Evolutionary conservation across 495 filamentous ascomycete species (phyloP).

Genomic region (Aspergillus saccharolyticus): DNA sequence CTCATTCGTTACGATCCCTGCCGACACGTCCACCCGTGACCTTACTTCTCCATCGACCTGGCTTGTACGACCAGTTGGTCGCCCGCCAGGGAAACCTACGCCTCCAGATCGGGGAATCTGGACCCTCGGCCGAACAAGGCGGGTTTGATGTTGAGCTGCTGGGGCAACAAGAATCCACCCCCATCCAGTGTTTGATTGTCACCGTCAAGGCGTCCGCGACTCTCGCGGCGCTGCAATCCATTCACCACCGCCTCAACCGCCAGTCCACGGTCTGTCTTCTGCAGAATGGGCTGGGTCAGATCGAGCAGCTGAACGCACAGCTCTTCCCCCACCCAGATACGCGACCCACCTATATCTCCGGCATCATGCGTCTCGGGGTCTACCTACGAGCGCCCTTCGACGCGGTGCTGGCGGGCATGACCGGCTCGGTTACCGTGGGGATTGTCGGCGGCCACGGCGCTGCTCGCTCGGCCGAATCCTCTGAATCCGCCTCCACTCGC

Average conservation of each 20-base stretch:
- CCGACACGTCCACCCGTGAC: conserved; percentile 47
- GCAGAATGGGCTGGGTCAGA: conserved; percentile 25
- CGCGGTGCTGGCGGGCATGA: conserved; percentile 19
- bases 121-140: conserved; percentile 2
- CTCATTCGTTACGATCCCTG: conserved; percentile 44
- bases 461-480: neutral
- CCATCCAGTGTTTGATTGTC: conserved; percentile 22
- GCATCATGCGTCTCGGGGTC: conserved; percentile 23
- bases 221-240: conserved; percentile 16
- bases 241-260: conserved; percentile 21
- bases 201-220: conserved; percentile 24
- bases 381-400: conserved; percentile 18
- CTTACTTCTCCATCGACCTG: conserved; percentile 38
- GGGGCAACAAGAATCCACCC: neutral
- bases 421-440: conserved; percentile 15
- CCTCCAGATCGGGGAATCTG: conserved; percentile 18
- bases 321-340: conserved; percentile 14
- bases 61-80: conserved; percentile 17
- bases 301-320: conserved; percentile 18
- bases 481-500: conserved; percentile 6
- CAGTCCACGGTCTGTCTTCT: conserved; percentile 22
- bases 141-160: conserved; percentile 19
- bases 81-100: conserved; percentile 15
- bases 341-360: conserved; percentile 20
- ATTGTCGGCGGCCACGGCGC: neutral